These are phyloP conservation scores for Aspergillus sp. DNA, from an alignment of 2,329 filamentous ascomycete genomes.

Conservation along the genomic window DNA sequence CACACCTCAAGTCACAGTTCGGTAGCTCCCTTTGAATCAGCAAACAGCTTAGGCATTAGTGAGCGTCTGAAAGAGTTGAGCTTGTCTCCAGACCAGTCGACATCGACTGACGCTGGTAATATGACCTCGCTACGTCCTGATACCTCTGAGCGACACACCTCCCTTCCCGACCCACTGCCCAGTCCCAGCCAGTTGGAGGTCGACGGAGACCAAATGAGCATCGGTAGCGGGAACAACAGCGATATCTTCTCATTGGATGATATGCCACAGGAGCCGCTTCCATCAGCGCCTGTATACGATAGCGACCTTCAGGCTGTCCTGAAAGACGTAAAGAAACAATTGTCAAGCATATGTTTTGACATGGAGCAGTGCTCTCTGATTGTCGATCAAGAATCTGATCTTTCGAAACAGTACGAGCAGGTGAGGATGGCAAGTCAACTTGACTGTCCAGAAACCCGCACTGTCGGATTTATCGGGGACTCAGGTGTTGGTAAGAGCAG, in stretches of 20 bases:
- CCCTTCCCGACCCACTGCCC: background rate
- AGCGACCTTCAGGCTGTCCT: constrained; percentile 1
- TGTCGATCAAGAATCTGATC: background rate
- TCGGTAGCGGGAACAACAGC: background rate
- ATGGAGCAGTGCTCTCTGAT: background rate
- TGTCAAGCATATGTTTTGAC: background rate
- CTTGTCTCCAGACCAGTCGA: background rate
- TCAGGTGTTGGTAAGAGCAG: constrained; percentile 10
- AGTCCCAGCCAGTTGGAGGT: background rate
- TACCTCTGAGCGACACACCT: background rate
- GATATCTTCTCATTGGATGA: background rate
- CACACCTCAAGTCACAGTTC: background rate
- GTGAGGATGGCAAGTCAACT: background rate
- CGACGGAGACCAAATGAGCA: background rate
- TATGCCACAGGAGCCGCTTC: constrained; percentile 1
- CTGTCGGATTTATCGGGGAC: constrained; percentile 7
- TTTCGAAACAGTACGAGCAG: background rate
- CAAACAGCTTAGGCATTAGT: background rate
- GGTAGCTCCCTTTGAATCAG: background rate
- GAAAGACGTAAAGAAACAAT: constrained; percentile 2
- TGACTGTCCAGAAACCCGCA: constrained; percentile 2
- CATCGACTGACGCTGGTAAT: background rate
- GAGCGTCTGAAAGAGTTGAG: background rate
- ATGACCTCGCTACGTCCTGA: background rate
- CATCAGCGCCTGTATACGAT: constrained; percentile 3